Evolutionary conservation across 176 grass and related monocot species (phyloP).

Genomic region (Oryza nivara): DNA sequence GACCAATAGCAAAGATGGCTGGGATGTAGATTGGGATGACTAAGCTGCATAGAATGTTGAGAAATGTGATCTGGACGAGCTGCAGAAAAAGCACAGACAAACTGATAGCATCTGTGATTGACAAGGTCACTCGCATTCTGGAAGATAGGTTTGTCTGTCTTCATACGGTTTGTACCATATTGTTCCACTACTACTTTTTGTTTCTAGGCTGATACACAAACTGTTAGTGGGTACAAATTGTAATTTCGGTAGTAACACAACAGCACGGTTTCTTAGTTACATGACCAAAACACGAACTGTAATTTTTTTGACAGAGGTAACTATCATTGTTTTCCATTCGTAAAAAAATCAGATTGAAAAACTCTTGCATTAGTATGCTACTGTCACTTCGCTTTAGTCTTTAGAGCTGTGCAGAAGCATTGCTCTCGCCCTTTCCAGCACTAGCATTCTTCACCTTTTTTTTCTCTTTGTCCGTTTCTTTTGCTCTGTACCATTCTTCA

Average conservation of each 20-base stretch:
- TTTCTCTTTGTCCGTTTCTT: constrained; percentile 14
- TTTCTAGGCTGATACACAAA: constrained; percentile 29
- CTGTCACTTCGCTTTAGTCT: constrained; percentile 18
- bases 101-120: background rate
- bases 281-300: constrained; percentile 9
- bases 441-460: background rate
- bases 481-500: constrained; percentile 36
- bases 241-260: constrained; percentile 37
- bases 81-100: background rate
- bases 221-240: constrained; percentile 29
- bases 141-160: constrained; percentile 23
- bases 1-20: constrained; percentile 72
- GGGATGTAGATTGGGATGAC: constrained; percentile 97
- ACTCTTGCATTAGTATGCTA: background rate
- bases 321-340: constrained; percentile 12
- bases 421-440: constrained; percentile 4
- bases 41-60: constrained; percentile 36
- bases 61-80: background rate
- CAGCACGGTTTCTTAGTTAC: constrained; percentile 11
- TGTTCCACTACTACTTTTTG: constrained; percentile 29
- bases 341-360: background rate
- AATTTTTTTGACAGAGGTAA: constrained; percentile 38
- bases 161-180: constrained; percentile 44
- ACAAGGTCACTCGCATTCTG: constrained; percentile 27
- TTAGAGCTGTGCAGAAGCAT: constrained; percentile 4